phyloP scores from a whole-genome alignment of 2,329 filamentous ascomycete species.

The Cladosporium colombiae region DNA sequence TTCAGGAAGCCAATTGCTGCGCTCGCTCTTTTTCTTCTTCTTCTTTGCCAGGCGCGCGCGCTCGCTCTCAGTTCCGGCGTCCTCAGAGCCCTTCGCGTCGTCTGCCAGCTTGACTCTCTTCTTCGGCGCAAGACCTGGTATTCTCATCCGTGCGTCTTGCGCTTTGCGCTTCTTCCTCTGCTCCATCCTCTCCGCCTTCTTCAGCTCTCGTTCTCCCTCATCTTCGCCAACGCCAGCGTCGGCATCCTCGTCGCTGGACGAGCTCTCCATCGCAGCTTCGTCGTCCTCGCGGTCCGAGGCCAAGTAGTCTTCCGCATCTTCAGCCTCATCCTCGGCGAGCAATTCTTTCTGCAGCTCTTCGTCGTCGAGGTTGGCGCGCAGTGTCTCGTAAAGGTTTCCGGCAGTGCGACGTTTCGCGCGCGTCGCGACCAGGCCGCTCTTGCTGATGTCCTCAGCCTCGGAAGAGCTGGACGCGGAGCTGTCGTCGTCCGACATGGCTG shows the following conservation, averaged over 20 bases:
- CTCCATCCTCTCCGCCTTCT: slow-evolving; percentile 72
- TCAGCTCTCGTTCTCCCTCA: slow-evolving; percentile 83
- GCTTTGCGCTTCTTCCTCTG: slow-evolving; percentile 79
- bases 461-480: slow-evolving; percentile 14
- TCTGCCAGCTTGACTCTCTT: slow-evolving; percentile 58
- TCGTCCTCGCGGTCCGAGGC: slow-evolving; percentile 52
- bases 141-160: slow-evolving; percentile 68
- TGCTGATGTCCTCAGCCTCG: slow-evolving; percentile 31
- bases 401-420: slow-evolving; percentile 77
- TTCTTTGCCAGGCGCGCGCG: slow-evolving; percentile 41
- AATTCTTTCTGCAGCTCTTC: slow-evolving; percentile 45
- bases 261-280: slow-evolving; percentile 77
- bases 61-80: slow-evolving; percentile 23
- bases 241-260: slow-evolving; percentile 73
- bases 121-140: slow-evolving; percentile 56
- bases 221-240: slow-evolving; percentile 65
- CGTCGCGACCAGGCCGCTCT: slow-evolving; percentile 64
- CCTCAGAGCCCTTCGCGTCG: slow-evolving; percentile 37
- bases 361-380: slow-evolving; percentile 63
- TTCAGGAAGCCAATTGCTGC: slow-evolving; percentile 69
- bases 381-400: slow-evolving; percentile 77
- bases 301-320: slow-evolving; percentile 43
- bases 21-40: slow-evolving; percentile 74
- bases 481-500: slow-evolving; percentile 16
- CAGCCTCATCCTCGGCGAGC: slow-evolving; percentile 54